Evolutionary conservation across 1,284 basidiomycete genomes (phyloP).

Genomic region (Sporisorium scitamineum): DNA sequence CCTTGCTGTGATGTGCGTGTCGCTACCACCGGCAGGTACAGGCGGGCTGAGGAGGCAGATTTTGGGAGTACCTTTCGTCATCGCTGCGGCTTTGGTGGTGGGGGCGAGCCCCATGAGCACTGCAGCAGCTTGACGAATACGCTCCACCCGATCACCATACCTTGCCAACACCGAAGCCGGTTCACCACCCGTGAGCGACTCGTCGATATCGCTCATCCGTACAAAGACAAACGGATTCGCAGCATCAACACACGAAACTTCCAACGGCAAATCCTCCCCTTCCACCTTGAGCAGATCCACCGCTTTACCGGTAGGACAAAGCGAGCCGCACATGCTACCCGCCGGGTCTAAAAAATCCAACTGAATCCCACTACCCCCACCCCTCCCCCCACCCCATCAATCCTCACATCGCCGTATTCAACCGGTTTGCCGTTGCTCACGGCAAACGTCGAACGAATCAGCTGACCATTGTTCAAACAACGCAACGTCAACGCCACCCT

Average conservation of each 20-base stretch:
- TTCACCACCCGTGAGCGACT: neutral
- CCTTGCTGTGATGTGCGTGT: conserved; percentile 9
- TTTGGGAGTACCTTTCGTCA: conserved; percentile 49
- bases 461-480: conserved; percentile 16
- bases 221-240: conserved; percentile 62
- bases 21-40: neutral
- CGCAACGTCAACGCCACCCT: conserved; percentile 13
- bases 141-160: conserved; percentile 30
- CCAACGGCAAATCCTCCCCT: conserved; percentile 22
- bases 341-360: conserved; percentile 42
- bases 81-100: conserved; percentile 3
- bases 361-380: conserved; percentile 31
- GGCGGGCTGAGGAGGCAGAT: conserved; percentile 47
- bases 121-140: conserved; percentile 42
- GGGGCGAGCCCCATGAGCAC: conserved; percentile 20
- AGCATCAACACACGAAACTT: conserved; percentile 50
- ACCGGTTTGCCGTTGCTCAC: conserved; percentile 46
- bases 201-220: conserved; percentile 16
- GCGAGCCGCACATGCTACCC: conserved; percentile 12
- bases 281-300: conserved; percentile 36
- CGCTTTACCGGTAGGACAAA: conserved; percentile 38
- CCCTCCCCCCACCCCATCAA: conserved; percentile 57
- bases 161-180: conserved; percentile 25
- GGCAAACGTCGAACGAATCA: conserved; percentile 25
- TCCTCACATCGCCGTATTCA: conserved; percentile 35